Evolutionary conservation across 306 rosid genomes (phyloP), one percentile per base, ranked within the genome.

Genomic region (Cucumis hystrix): DNA sequence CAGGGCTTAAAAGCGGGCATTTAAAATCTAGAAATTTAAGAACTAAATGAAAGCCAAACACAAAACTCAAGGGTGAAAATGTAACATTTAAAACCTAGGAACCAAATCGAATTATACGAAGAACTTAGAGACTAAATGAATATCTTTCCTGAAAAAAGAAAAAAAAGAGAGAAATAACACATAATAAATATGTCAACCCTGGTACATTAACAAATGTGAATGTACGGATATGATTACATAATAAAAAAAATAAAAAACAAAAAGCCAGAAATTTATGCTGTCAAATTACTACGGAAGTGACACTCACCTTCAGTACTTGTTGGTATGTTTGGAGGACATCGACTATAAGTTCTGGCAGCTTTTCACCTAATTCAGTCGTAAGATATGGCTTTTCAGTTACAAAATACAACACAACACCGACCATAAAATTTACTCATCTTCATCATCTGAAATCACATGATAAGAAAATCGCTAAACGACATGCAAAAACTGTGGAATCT

Each of bases 291-390:
- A 80, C 55, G 79, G 8, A 6, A 78, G 77, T 40, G 33, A 76
- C 76, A 75, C 87, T 79, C 77, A 92, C 98, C 98, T 89, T 92
- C 63, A 90, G 82, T 69, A 83, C 89, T 78, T 63, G 85, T 55
- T 85, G 87, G 85, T 88, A 95, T 78, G 92, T 88, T 85, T 87
- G 92, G 78, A 95, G 93, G 80, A 88, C 90, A 21, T 91, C 91
- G 79, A 92, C 81, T 73, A 92, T 77, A 67, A 89, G 74, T 65
- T 77, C 90, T 61, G 90, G 81, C 75, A 89, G 79, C 66, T 80
- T 90, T 80, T 83, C 87, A 82, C 91, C 97, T 92, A 81, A 81
- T 83, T 74, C 66, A 55, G 77, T 75, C 81, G 20, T 45, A 84
- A 74, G 58, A 83, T 72, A 25, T 13, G 56, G 20, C 15, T 72